These are phyloP conservation scores for Martiniozyma asiatica DNA, from an alignment of 1,139 yeast genomes.

Conservation along the genomic window DNA sequence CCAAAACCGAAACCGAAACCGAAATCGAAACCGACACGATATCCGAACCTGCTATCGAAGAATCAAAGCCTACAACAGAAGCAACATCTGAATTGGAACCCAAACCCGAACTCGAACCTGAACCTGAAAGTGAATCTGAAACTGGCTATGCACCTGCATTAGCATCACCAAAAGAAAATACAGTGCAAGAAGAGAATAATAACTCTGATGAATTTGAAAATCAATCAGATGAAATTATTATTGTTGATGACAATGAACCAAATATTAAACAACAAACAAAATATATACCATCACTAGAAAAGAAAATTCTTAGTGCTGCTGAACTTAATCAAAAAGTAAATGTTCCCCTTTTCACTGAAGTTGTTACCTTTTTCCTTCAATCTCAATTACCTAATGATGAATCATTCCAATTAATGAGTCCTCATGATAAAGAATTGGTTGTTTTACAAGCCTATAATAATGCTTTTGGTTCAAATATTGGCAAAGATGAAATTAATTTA, in stretches of 20 bases:
- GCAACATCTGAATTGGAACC: too few species aligned
- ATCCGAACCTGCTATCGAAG: too few species aligned
- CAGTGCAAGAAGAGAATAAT: too few species aligned
- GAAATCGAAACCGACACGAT: background rate
- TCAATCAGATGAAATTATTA: background rate
- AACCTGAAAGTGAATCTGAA: too few species aligned
- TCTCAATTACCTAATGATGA: slow-evolving; percentile 25
- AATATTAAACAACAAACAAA: background rate
- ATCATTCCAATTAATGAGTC: slow-evolving; percentile 26
- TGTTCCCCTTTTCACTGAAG: slow-evolving; percentile 21
- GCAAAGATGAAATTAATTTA: slow-evolving; percentile 10
- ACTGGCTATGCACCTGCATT: too few species aligned
- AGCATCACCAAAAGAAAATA: background rate
- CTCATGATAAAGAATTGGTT: slow-evolving; percentile 23
- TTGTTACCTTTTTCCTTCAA: slow-evolving; percentile 19
- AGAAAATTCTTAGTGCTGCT: background rate
- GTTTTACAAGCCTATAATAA: slow-evolving; percentile 20
- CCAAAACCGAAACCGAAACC: background rate
- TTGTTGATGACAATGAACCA: too few species aligned
- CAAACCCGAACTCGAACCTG: too few species aligned
- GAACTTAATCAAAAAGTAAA: slow-evolving; percentile 12
- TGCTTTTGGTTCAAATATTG: slow-evolving; percentile 11
- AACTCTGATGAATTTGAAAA: too few species aligned
- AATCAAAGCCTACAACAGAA: slow-evolving; percentile 1
- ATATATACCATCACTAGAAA: background rate